These are phyloP conservation scores for Hymenoscyphus scutula DNA, from an alignment of 2,329 filamentous ascomycete species.

Conservation along the genomic window DNA sequence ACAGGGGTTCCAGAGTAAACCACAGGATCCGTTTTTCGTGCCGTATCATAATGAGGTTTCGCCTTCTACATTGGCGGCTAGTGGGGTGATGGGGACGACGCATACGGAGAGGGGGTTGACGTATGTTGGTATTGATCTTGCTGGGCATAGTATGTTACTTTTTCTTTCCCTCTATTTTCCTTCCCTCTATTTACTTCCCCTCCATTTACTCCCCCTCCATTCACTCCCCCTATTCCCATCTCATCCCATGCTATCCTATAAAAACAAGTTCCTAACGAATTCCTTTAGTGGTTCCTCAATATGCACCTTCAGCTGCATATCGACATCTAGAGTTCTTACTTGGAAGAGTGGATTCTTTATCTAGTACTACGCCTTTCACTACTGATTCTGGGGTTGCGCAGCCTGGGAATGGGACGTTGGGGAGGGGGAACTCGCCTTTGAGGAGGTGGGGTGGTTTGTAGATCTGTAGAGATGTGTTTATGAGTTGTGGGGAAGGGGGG, in stretches of 20 bases:
- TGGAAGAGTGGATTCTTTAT: conserved; percentile 61
- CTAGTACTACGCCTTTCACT: conserved; percentile 41
- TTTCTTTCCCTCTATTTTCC: not conserved
- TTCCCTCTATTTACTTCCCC: too few species aligned
- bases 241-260: not conserved
- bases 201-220: too few species aligned
- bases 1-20: conserved; percentile 55
- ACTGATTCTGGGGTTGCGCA: conserved; percentile 24
- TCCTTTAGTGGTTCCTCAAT: conserved; percentile 51
- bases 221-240: not conserved
- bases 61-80: conserved; percentile 66
- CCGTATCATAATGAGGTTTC: conserved; percentile 62
- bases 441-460: not conserved
- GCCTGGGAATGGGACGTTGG: conserved; percentile 18
- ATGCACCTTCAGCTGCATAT: conserved; percentile 65
- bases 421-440: not conserved
- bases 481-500: too few species aligned
- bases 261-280: conserved; percentile 40
- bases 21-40: conserved; percentile 34
- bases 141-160: conserved; percentile 58
- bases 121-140: conserved; percentile 60
- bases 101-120: conserved; percentile 76
- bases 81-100: conserved; percentile 66
- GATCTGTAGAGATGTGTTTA: too few species aligned
- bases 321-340: conserved; percentile 74